Conservation (phyloP, 331 rosid genomes). For the Quercus lobata region DNA sequence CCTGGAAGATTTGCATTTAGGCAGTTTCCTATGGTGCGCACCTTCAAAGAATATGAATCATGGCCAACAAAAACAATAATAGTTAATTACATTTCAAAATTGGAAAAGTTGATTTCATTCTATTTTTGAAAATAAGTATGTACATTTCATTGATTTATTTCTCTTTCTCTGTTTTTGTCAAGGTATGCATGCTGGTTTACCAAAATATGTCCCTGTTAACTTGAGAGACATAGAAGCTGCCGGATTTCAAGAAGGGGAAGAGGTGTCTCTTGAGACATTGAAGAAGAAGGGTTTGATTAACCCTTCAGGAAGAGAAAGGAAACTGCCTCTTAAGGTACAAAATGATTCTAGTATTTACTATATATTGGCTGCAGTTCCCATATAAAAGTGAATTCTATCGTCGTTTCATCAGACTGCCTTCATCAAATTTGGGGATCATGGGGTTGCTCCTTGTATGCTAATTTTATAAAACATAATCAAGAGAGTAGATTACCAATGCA, state of each 20-base stretch:
- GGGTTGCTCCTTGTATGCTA: background rate
- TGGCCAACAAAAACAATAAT: too few relatives aligned
- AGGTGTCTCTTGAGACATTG: conserved; percentile 76
- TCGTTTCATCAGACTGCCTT: background rate
- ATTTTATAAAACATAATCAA: background rate
- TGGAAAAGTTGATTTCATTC: too few relatives aligned
- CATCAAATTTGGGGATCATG: background rate
- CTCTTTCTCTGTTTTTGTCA: conserved; percentile 2
- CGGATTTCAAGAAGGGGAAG: conserved; percentile 87
- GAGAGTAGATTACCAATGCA: background rate
- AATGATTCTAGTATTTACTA: conserved; percentile 10
- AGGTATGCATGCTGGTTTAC: conserved; percentile 95
- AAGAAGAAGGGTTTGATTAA: conserved; percentile 77
- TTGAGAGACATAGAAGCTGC: conserved; percentile 80
- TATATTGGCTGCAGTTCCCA: conserved; percentile 1
- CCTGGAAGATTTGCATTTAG: too few relatives aligned
- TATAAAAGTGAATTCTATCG: background rate
- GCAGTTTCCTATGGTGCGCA: too few relatives aligned
- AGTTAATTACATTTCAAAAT: too few relatives aligned
- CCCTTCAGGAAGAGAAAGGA: conserved; percentile 94
- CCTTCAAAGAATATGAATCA: too few relatives aligned
- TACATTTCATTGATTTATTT: background rate
- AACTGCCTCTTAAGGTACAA: conserved; percentile 84
- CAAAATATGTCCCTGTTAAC: conserved; percentile 85
- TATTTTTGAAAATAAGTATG: background rate